These are phyloP conservation scores for Ceratocystis destructans DNA, from an alignment of 2,329 filamentous ascomycete genomes.

Conservation along the genomic window DNA sequence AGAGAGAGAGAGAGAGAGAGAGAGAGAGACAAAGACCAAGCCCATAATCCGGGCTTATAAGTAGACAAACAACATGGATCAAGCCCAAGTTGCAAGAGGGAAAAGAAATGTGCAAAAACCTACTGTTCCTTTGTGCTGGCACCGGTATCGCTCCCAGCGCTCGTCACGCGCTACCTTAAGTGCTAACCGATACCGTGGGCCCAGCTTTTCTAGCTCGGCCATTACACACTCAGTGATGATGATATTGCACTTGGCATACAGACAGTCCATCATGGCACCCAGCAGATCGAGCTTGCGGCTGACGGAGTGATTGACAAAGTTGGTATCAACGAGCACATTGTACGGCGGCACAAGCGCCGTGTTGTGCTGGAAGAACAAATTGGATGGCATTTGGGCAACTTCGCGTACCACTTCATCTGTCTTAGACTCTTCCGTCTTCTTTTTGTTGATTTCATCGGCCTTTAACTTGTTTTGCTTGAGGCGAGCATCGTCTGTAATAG, in stretches of 20 bases:
- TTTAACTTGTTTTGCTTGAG: conserved; percentile 69
- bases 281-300: conserved; percentile 80
- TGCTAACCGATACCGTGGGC: conserved; percentile 76
- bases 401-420: conserved; percentile 55
- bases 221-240: conserved; percentile 69
- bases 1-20: background rate
- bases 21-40: background rate
- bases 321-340: conserved; percentile 67
- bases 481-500: conserved; percentile 47
- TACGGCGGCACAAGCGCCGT: conserved; percentile 75
- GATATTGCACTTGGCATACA: conserved; percentile 82
- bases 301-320: conserved; percentile 82
- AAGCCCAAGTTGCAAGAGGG: background rate
- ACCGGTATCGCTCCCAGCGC: conserved; percentile 70
- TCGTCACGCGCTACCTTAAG: conserved; percentile 78
- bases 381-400: conserved; percentile 66
- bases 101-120: conserved; percentile 3
- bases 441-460: conserved; percentile 42
- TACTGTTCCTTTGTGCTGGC: conserved; percentile 67
- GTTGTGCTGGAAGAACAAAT: conserved; percentile 83
- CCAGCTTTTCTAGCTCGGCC: conserved; percentile 79
- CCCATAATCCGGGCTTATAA: too few species aligned
- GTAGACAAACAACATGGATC: background rate
- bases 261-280: conserved; percentile 80
- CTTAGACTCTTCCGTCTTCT: conserved; percentile 42